Evolutionary conservation across 2,329 filamentous ascomycete genomes (phyloP).

Genomic region (Paraphoma chrysanthemicola): DNA sequence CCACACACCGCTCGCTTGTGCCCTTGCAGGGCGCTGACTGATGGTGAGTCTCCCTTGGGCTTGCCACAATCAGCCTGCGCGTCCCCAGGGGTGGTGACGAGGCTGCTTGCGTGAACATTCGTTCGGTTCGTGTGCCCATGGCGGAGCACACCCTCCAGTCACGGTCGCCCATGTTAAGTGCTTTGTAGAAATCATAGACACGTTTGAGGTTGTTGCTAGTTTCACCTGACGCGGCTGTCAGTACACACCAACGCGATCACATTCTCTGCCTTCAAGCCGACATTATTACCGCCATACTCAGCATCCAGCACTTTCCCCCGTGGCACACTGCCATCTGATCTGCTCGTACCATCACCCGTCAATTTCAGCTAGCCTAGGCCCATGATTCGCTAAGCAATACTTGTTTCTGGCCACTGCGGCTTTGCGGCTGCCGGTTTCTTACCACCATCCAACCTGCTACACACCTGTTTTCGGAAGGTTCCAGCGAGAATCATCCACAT

Average conservation of each 20-base stretch:
- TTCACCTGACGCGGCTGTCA: constrained; percentile 32
- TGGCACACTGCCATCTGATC: constrained; percentile 15
- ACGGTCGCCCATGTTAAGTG: background rate
- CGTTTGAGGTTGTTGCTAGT: constrained; percentile 10
- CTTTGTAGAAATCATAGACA: background rate
- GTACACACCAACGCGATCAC: constrained; percentile 25
- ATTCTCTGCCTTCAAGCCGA: background rate
- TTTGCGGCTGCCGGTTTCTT: constrained; percentile 6
- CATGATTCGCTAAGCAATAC: constrained; percentile 7
- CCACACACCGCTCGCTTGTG: constrained; percentile 32
- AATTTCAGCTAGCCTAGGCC: constrained; percentile 10
- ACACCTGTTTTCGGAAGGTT: background rate
- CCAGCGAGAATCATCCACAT: too few relatives aligned
- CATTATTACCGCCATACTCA: background rate
- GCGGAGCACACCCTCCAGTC: constrained; percentile 10
- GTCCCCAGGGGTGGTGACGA: constrained; percentile 18
- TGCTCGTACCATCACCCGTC: constrained; percentile 16
- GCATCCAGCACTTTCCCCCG: constrained; percentile 3
- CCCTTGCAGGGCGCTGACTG: constrained; percentile 29
- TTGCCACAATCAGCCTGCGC: constrained; percentile 20
- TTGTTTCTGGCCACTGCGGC: constrained; percentile 8
- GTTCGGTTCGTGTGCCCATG: constrained; percentile 22
- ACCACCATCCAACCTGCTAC: constrained; percentile 5
- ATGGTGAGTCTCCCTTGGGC: constrained; percentile 15
- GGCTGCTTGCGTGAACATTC: constrained; percentile 37